Conservation (phyloP, 164 flowering plant species). For the Santalum album region DNA sequence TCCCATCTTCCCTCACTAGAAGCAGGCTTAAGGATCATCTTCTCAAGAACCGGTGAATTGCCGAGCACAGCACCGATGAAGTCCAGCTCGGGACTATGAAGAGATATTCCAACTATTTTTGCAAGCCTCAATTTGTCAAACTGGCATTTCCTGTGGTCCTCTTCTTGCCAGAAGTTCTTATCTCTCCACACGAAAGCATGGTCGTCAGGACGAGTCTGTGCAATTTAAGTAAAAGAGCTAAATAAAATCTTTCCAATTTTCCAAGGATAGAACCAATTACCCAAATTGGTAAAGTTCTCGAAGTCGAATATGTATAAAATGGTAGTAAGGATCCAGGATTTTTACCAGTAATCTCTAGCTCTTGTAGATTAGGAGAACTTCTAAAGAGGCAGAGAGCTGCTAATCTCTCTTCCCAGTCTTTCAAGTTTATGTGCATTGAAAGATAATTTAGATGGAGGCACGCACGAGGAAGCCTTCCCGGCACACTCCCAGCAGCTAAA, state of each 20-base stretch:
- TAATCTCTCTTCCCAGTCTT: conserved; percentile 22
- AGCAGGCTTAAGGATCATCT: conserved; percentile 34
- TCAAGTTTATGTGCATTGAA: conserved; percentile 29
- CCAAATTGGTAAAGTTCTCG: no score
- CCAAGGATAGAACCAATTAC: no score
- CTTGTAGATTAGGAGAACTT: conserved; percentile 43
- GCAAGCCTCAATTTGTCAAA: conserved; percentile 28
- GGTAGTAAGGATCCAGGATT: no score
- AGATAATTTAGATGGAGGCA: conserved; percentile 36
- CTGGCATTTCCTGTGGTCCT: conserved; percentile 11
- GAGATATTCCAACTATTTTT: conserved; percentile 27
- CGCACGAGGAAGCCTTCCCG: conserved; percentile 24
- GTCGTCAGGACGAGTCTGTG: conserved; percentile 34
- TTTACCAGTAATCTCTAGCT: conserved; percentile 40
- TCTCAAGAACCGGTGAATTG: conserved; percentile 42
- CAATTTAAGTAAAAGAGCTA: no score
- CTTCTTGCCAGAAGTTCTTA: conserved; percentile 17
- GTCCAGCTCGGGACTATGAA: conserved; percentile 23
- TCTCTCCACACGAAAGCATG: conserved; percentile 2
- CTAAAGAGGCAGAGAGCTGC: conserved; percentile 34
- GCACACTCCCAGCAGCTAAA: conserved; percentile 33
- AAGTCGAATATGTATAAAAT: no score
- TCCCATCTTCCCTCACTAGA: conserved; percentile 22
- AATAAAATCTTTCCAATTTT: no score
- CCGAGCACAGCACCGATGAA: conserved; percentile 45